Conservation (phyloP, 352 stramenopile genomes). For the Globisporangium carolinianum region DNA sequence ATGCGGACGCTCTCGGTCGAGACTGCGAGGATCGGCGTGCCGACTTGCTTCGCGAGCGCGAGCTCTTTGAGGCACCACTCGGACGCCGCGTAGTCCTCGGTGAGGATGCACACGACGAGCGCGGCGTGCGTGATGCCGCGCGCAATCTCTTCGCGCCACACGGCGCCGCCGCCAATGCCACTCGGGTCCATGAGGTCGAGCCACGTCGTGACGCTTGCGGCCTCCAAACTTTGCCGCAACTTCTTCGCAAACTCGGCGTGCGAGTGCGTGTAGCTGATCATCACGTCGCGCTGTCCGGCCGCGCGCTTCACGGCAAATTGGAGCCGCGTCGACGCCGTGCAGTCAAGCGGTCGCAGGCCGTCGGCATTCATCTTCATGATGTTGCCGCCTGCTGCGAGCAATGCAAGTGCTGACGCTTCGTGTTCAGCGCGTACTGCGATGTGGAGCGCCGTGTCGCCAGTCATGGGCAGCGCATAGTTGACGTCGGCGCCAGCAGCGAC, state of each 20-base stretch:
- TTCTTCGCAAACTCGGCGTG: constrained; percentile 80
- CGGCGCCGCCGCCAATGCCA: constrained; percentile 70
- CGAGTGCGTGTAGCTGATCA: constrained; percentile 87
- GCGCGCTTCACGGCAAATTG: constrained; percentile 79
- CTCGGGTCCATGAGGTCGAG: constrained; percentile 83
- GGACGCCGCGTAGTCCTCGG: constrained; percentile 69
- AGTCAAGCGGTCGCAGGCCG: constrained; percentile 63
- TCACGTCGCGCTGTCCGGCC: constrained; percentile 72
- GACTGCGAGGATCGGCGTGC: constrained; percentile 68
- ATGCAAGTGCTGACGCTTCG: constrained; percentile 51
- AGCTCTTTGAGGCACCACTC: constrained; percentile 85
- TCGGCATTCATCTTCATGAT: constrained; percentile 74
- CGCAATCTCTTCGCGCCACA: constrained; percentile 81
- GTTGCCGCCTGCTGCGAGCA: constrained; percentile 62
- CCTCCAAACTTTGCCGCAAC: constrained; percentile 56
- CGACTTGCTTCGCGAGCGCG: constrained; percentile 72
- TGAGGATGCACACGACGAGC: constrained; percentile 70
- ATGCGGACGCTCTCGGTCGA: constrained; percentile 64
- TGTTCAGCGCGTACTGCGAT: constrained; percentile 63
- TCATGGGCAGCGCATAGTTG: constrained; percentile 54
- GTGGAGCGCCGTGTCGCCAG: constrained; percentile 68
- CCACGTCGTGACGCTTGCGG: constrained; percentile 80
- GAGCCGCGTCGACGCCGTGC: constrained; percentile 67
- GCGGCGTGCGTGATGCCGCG: constrained; percentile 70
- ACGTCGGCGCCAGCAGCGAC: constrained; percentile 61